These are phyloP conservation scores for Gamsiella multidivaricata DNA, from an alignment of 192 early-diverging fungal species.

Conservation along the genomic window DNA sequence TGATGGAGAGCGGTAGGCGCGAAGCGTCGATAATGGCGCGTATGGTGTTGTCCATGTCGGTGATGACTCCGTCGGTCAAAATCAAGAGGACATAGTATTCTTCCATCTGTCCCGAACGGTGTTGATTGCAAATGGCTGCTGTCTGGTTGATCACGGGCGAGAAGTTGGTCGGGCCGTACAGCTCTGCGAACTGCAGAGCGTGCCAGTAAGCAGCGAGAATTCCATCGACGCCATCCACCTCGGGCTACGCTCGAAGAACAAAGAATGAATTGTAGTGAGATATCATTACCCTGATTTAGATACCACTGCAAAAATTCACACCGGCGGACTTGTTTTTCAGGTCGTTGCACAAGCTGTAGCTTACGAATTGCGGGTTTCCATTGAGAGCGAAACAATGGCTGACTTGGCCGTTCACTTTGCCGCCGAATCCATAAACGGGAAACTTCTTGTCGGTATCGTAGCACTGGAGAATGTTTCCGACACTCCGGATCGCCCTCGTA, in stretches of 20 bases:
- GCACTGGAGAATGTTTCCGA: conserved; percentile 58
- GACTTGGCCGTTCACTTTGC: conserved; percentile 58
- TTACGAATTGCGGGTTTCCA: conserved; percentile 53
- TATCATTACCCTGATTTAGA: no score
- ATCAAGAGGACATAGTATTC: conserved; percentile 50
- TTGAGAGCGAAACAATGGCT: conserved; percentile 67
- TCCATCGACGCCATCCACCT: conserved; percentile 67
- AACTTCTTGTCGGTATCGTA: conserved; percentile 69
- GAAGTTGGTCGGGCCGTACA: conserved; percentile 71
- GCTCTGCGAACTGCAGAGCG: conserved; percentile 53
- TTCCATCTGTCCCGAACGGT: conserved; percentile 51
- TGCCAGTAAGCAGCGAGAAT: conserved; percentile 61
- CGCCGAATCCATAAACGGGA: conserved; percentile 70
- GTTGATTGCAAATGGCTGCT: conserved; percentile 44
- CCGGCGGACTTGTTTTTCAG: no score
- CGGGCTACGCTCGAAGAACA: conserved; percentile 53
- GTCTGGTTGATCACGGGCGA: conserved; percentile 59
- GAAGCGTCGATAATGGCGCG: conserved; percentile 63
- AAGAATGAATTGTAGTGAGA: no score
- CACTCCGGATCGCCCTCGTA: conserved; percentile 63
- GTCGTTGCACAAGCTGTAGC: neutral
- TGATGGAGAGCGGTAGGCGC: conserved; percentile 60
- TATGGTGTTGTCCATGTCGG: conserved; percentile 65
- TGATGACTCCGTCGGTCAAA: conserved; percentile 48
- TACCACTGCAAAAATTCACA: no score